Evolutionary conservation across 2,329 filamentous ascomycete species (phyloP), one percentile per base, ranked within the genome.

Genomic region (Lasiodiplodia sp.): DNA sequence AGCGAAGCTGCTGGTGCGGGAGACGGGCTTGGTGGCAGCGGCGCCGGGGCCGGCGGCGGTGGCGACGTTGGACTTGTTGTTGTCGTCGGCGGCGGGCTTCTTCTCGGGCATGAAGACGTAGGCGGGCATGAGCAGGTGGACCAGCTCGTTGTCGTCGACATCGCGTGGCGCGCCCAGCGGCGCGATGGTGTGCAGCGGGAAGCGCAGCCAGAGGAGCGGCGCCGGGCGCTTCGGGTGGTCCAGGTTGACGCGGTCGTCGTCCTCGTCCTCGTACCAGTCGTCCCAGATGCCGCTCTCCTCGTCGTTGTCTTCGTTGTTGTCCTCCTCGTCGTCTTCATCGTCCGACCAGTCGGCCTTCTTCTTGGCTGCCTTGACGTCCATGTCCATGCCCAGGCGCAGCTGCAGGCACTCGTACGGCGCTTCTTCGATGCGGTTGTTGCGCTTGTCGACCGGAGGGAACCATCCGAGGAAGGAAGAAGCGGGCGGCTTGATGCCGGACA

Each of bases 191-290:
- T 14, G 31, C 37, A 60, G 21, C 37, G 34, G 37, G 31, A 60
- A 18, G 56, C 56, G 56, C 37, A 60, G 56, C 56, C 56, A 60
- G n/a, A 44, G n/a, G 4, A 60, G 56, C 37, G 56, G 56, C 12
- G 37, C 34, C 18, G 56, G 21, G 34, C 21, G n/a, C 21, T 53
- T 23, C 21, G 18, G 12, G 21, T 53, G 23, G 37, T 40, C 37
- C 23, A 38, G 21, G 23, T 60, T 37, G 37, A 23, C 31, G 31
- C 14, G 6, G 31, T 37, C 11, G 34, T 38, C 55, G 14, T 6
- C 28, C 14, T 28, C 55, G 31, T 57, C 31, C 23, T 53, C 51
- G 51, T 28, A 53, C 44, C 44, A 47, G 18, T n/a, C 44, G 6
- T 34, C 8, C 31, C 31, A 34, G 31, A 34, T 34, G 31, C 8